Conservation (phyloP, 2,329 filamentous ascomycete species). For the Fusarium sp. region DNA sequence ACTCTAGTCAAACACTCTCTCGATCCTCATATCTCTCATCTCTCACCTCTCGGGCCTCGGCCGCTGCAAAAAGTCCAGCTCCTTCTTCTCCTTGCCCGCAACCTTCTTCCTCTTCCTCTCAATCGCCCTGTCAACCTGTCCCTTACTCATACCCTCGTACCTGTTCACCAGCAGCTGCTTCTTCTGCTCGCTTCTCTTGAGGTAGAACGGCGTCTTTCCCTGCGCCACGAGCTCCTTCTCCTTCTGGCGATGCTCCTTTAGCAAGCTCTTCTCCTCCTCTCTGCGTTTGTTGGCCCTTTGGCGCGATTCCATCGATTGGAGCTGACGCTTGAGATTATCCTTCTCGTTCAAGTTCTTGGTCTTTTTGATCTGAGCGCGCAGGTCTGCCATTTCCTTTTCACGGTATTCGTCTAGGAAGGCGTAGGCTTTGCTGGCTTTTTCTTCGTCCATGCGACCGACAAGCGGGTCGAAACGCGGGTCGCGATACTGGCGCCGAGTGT, state of each 20-base stretch:
- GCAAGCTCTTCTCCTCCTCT: slow-evolving; percentile 73
- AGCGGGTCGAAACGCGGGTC: slow-evolving; percentile 90
- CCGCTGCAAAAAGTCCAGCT: slow-evolving; percentile 59
- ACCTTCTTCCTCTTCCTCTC: slow-evolving; percentile 92
- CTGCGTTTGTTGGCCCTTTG: slow-evolving; percentile 75
- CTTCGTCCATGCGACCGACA: slow-evolving; percentile 61
- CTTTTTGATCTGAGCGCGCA: slow-evolving; percentile 72
- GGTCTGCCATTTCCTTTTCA: slow-evolving; percentile 79
- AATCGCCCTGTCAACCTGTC: slow-evolving; percentile 83
- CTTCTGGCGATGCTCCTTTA: slow-evolving; percentile 78
- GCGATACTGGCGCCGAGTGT: slow-evolving; percentile 67
- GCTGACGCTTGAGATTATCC: slow-evolving; percentile 74
- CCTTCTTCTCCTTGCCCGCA: slow-evolving; percentile 83
- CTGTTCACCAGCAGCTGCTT: slow-evolving; percentile 81
- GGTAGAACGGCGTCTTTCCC: slow-evolving; percentile 91
- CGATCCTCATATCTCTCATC: too few relatives aligned
- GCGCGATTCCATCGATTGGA: slow-evolving; percentile 81
- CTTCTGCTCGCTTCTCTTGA: slow-evolving; percentile 94
- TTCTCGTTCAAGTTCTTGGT: slow-evolving; percentile 71
- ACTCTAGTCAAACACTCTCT: too few relatives aligned
- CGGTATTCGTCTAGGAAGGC: slow-evolving; percentile 89
- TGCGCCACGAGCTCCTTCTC: slow-evolving; percentile 87
- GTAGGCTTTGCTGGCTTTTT: slow-evolving; percentile 76
- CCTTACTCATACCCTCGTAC: slow-evolving; percentile 84
- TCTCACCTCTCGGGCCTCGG: slow-evolving; percentile 29